Evolutionary conservation across 768 basidiomycete genomes (phyloP).

Genomic region (Amanita polypyramis): DNA sequence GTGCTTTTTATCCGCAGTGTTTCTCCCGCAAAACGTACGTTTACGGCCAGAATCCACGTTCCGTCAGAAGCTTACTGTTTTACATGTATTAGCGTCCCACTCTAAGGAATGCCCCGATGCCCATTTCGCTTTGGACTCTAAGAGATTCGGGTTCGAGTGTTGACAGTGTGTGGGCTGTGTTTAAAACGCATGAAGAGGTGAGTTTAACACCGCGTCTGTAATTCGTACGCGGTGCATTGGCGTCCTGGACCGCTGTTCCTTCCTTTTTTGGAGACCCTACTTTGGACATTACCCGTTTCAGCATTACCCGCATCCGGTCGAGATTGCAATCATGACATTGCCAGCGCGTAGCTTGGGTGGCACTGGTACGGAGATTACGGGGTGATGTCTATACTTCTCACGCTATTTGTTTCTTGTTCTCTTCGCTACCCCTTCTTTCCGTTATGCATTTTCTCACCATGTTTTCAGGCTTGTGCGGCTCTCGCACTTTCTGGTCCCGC

Average conservation of each 20-base stretch:
- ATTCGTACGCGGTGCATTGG: not conserved
- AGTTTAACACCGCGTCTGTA: slow-evolving; percentile 15
- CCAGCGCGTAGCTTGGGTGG: no score
- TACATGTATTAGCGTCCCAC: slow-evolving; percentile 10
- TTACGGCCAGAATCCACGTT: slow-evolving; percentile 8
- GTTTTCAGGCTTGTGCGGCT: slow-evolving; percentile 40
- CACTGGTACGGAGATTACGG: not conserved
- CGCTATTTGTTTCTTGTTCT: not conserved
- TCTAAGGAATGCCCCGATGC: slow-evolving; percentile 19
- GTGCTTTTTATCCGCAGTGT: slow-evolving; percentile 25
- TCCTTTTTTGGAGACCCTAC: slow-evolving; percentile 6
- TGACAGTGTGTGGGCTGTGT: slow-evolving; percentile 45
- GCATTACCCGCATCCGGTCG: slow-evolving; percentile 9
- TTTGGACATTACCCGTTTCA: slow-evolving; percentile 10
- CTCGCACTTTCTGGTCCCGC: slow-evolving; percentile 39
- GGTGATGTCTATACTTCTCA: slow-evolving; percentile 7
- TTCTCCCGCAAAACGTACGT: slow-evolving; percentile 26
- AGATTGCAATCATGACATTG: no score
- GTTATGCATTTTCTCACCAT: not conserved
- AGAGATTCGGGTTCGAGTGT: slow-evolving; percentile 18
- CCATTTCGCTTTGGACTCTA: slow-evolving; percentile 40
- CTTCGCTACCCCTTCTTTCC: not conserved
- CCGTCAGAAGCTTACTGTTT: not conserved
- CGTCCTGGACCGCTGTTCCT: slow-evolving; percentile 6
- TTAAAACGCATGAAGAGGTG: slow-evolving; percentile 53